Evolutionary conservation across 805 yeast genomes (phyloP).

Genomic region (Lipomyces kockii): DNA sequence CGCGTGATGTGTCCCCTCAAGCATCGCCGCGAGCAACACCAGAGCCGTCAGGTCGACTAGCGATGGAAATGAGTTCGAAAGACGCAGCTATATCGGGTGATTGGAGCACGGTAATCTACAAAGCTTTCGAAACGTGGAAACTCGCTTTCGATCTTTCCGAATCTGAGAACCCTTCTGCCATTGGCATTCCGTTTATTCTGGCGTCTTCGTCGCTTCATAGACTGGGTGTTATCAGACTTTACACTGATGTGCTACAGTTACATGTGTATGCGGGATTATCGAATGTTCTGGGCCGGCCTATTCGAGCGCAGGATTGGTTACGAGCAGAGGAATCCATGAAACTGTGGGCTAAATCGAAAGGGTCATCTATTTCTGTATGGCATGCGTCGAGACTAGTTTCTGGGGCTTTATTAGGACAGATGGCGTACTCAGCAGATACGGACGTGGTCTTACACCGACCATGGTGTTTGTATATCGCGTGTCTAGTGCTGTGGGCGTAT

Average conservation of each 20-base stretch:
- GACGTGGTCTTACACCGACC: conserved; percentile 40
- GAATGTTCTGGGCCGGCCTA: conserved; percentile 35
- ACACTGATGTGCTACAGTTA: conserved; percentile 39
- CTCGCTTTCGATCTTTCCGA: conserved; percentile 33
- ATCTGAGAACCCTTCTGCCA: conserved; percentile 28
- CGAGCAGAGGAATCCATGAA: conserved; percentile 36
- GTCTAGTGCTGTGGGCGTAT: conserved; percentile 42
- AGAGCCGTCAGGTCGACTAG: background rate
- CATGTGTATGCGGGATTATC: conserved; percentile 38
- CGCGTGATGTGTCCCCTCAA: background rate
- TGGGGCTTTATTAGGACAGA: conserved; percentile 35
- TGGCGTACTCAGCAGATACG: conserved; percentile 34
- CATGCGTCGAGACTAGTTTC: conserved; percentile 38
- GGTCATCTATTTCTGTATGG: conserved; percentile 41
- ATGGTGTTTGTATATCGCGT: conserved; percentile 41
- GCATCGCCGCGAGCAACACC: background rate
- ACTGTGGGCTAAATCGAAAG: conserved; percentile 39
- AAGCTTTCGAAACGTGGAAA: conserved; percentile 35
- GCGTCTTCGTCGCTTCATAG: conserved; percentile 40
- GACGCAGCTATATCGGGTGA: conserved; percentile 38
- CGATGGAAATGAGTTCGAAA: conserved; percentile 1
- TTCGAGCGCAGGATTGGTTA: conserved; percentile 33
- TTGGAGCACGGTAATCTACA: conserved; percentile 41
- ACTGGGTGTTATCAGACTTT: conserved; percentile 39
- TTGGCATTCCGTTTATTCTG: conserved; percentile 35